Base-by-base conservation (phyloP, 352 stramenopile genomes). In the Pythium grandisporangium region DNA sequence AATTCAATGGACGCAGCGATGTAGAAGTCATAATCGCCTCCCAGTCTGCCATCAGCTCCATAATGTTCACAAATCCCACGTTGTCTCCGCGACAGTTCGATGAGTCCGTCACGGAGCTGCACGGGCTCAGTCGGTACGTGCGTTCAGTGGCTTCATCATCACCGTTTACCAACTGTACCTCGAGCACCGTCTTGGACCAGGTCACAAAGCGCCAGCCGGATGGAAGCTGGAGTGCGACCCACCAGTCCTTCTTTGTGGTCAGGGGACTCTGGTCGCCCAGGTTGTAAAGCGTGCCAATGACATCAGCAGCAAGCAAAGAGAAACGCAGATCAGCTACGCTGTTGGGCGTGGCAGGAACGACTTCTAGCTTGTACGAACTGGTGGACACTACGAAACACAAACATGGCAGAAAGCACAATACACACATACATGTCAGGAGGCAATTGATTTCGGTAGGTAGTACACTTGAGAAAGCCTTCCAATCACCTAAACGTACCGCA, bases 211-310 rank as follows among this genome's bases (percentile, higher is more conserved):
- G 63, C 76, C 76, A 90, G 19, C 55, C 67, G 19, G 30, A 49
- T 8, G 73, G 76, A 1, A 90, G 61, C 2, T 53, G 72, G 30
- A 90, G 76, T 2, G 69, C 72, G 42, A 90, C 53, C 76, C 76
- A 90, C 73, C 76, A 90, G 6, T 81, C 76, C 29, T 52, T 75
- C 7, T 54, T 57, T 19, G 44, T 45, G 8, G 37, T 37, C 6
- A 84, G 49, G 3, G 76, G 73, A 30, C 75, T 72, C 35, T 80
- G 55, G 13, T 62, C 41, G 4, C 64, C 69, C 30, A 90, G 48
- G 29, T 87, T 87, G 57, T 83, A 63, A 17, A 90, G 80, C 17
- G 73, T 54, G 12, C 73, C 76, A 2, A 80, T 62, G 27, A 90
- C 78, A 36, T 90, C 76, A 7, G 63, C 66, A 19, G 70, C 76